A percentile compares a stretch with the other conserved stretches of the same genome.
phyloP scores from a whole-genome alignment of 345 rosid species.

The Bruguiera parviflora region DNA sequence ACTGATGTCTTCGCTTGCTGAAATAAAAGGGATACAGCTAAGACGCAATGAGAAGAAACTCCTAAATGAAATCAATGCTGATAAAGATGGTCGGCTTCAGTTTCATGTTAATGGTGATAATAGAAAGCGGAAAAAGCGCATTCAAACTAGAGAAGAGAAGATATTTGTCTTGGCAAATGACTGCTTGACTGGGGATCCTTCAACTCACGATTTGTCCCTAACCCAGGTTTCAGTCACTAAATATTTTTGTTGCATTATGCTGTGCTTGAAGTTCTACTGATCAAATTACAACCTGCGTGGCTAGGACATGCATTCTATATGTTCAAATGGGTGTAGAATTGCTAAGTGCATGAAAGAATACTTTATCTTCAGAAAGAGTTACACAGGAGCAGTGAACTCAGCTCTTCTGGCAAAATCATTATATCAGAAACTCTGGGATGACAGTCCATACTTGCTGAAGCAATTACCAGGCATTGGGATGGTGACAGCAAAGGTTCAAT shows the following conservation, averaged over 20 bases:
- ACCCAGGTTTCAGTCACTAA: constrained; percentile 56
- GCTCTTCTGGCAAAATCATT: constrained; percentile 79
- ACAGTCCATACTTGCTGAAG: constrained; percentile 84
- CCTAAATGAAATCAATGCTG: constrained; percentile 80
- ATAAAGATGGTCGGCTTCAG: constrained; percentile 74
- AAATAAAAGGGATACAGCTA: constrained; percentile 92
- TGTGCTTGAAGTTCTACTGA: constrained; percentile 20
- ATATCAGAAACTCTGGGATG: constrained; percentile 95
- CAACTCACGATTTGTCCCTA: constrained; percentile 78
- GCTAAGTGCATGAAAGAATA: constrained; percentile 96
- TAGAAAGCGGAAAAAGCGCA: constrained; percentile 83
- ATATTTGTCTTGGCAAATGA: constrained; percentile 87
- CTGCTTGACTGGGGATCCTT: constrained; percentile 94
- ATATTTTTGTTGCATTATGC: constrained; percentile 3
- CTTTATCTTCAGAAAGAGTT: constrained; percentile 74
- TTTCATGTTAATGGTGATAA: constrained; percentile 81
- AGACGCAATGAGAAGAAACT: constrained; percentile 94
- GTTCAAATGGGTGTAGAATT: constrained; percentile 77
- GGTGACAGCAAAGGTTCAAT: constrained; percentile 92
- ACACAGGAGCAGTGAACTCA: constrained; percentile 72
- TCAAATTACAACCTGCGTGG: constrained; percentile 24
- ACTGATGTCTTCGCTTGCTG: constrained; percentile 17
- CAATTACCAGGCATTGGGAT: constrained; percentile 94
- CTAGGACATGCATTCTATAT: constrained; percentile 83
- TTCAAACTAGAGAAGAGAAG: constrained; percentile 92